Evolutionary conservation across 2,329 filamentous ascomycete species (phyloP).

Genomic region (Proliferodiscus dingleyae): DNA sequence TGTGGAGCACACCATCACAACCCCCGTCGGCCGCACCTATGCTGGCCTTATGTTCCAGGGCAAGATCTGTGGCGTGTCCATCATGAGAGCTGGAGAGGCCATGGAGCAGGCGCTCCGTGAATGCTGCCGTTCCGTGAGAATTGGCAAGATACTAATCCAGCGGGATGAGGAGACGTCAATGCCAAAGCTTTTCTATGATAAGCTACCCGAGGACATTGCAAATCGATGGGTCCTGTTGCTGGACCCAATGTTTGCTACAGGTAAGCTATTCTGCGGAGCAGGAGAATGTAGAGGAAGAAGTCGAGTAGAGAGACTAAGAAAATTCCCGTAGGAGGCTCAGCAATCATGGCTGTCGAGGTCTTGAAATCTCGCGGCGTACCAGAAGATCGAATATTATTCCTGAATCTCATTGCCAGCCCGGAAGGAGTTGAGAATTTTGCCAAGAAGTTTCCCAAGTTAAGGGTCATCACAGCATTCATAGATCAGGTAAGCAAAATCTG

Average conservation of each 20-base stretch:
- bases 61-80: conserved; percentile 97
- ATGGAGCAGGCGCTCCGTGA: conserved; percentile 97
- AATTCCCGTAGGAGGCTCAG: conserved; percentile 67
- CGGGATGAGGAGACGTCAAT: conserved; percentile 89
- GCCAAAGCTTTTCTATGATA: conserved; percentile 96
- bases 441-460: conserved; percentile 78
- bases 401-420: conserved; percentile 96
- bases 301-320: background rate
- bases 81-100: conserved; percentile 95
- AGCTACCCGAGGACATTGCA: conserved; percentile 89
- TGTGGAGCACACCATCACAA: conserved; percentile 81
- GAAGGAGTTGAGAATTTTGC: conserved; percentile 88
- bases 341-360: conserved; percentile 94
- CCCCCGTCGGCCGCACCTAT: conserved; percentile 83
- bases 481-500: conserved; percentile 56
- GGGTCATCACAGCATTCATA: conserved; percentile 93
- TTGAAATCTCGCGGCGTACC: conserved; percentile 86
- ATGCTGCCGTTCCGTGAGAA: conserved; percentile 95
- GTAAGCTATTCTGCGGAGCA: conserved; percentile 44
- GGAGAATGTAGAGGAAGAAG: background rate
- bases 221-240: conserved; percentile 89
- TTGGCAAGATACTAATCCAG: conserved; percentile 98
- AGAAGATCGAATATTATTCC: conserved; percentile 90
- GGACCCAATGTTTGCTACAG: conserved; percentile 99
- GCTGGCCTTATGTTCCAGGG: conserved; percentile 91